Evolutionary conservation across 2,329 filamentous ascomycete genomes (phyloP).

Genomic region (Botrytis squamosa): DNA sequence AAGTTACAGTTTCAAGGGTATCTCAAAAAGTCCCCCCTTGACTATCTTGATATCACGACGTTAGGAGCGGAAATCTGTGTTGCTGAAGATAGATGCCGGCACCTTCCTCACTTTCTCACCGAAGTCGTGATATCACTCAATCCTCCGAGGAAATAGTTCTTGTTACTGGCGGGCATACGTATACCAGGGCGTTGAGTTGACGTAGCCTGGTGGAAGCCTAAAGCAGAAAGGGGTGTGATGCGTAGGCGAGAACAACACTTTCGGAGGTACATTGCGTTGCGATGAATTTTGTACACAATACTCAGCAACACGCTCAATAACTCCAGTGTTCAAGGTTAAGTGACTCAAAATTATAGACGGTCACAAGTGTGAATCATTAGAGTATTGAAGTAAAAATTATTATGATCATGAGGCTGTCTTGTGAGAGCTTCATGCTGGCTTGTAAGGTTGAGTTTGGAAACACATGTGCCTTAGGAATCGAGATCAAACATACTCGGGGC

Average conservation of each 20-base stretch:
- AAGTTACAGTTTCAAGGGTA: not conserved
- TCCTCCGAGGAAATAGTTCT: too few relatives aligned
- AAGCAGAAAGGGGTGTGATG: slow-evolving; percentile 5
- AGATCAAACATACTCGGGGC: not conserved
- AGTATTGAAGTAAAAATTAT: not conserved
- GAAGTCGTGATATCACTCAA: not conserved
- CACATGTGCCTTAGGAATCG: not conserved
- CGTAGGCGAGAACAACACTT: slow-evolving; percentile 11
- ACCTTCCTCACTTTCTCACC: not conserved
- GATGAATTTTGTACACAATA: not conserved
- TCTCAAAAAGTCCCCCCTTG: not conserved
- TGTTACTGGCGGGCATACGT: not conserved
- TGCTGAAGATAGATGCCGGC: not conserved
- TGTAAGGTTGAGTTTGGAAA: not conserved
- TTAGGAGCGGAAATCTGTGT: not conserved
- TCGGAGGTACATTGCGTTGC: not conserved
- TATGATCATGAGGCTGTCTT: slow-evolving; percentile 12
- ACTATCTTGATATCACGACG: not conserved
- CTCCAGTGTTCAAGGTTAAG: not conserved
- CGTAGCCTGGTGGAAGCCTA: slow-evolving; percentile 16
- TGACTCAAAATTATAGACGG: not conserved
- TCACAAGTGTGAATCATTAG: slow-evolving; percentile 20
- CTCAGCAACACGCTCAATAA: not conserved
- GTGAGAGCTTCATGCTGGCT: not conserved
- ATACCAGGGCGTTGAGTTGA: slow-evolving; percentile 1